Evolutionary conservation across 176 grass and related monocot genomes (phyloP), one percentile per base, ranked within the genome.

Genomic region (Raddia guianensis): DNA sequence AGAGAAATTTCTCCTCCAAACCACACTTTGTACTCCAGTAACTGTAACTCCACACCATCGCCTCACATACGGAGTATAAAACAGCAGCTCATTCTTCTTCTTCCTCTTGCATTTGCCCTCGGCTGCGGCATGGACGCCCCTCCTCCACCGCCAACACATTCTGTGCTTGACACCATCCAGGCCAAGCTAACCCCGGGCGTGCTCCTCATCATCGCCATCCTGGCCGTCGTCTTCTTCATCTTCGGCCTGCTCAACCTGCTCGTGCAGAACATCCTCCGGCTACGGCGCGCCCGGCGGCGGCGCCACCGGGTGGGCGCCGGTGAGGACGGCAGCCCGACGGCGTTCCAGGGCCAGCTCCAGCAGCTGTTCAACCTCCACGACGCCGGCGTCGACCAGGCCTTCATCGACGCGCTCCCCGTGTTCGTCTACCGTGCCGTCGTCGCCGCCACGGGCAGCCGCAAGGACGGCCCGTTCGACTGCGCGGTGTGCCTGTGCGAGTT

Each of bases 401-500:
- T 95, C 86, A 95, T 98, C 49, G 96, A 98, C 57, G 82, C 86
- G 49, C 90, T 98, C 19, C 96, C 96, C 4, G 88, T 98, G 14
- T 98, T 98, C 74, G 59, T 85, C 27, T 95, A 98, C 86, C 75
- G 73, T 53, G 77, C 86, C 42, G 77, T 98, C 43, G 76, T 89
- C 20, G 89, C 84, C 67, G 65, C 42, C 6, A 45, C 18, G 0
- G 6, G 27, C 16, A 4, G 40, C 35, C 70, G 44, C 50, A 73
- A 89, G 67, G 87, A 87, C 9, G 87, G 87, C 4, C 86, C 88
- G 0, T 98, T 98, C 70, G 95, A 98, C 72, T 98, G 95, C 73
- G 95, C 92, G 5, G 95, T 98, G 8, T 98, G 95, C 76, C 80
- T 98, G 9, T 98, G 92, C 68, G 95, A 98, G 83, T 98, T 98